Base-by-base conservation (phyloP, 768 basidiomycete genomes). In the Lactarius evosmus region DNA sequence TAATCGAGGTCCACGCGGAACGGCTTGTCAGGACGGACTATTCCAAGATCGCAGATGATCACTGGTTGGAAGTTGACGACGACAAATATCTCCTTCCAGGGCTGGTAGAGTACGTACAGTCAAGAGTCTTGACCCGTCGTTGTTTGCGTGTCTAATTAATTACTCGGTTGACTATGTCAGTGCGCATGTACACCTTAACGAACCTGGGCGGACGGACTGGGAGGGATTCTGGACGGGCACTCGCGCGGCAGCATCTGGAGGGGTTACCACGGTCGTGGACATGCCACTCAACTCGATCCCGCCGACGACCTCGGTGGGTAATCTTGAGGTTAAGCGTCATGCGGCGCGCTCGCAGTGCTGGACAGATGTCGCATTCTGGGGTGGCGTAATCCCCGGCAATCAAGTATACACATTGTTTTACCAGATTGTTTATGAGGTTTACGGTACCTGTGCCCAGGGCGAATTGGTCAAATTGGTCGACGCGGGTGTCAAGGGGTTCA, bases 271-370 rank as follows among this genome's bases (percentile, higher is more conserved):
- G 7, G 78, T 98, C 25, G 88, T 98, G 34, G 97, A 98, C 76
- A 99, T 98, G 96, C 97, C 96, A 2, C 79, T 99, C 60, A 98
- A 99, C 75, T 96, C 95, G 2, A 91, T 98, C 59, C 96, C 96
- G 1, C 94, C 97, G 0, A 98, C 97, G 0, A 95, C 93, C 1
- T 95, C 93, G 0, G 82, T 93, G 8, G 77, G 76, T 6, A 86
- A 96, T 71, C 80, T 98, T 9, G 75, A 84, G 52, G 69, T 77
- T 30, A 98, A 98, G 78, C 81, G 85, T 6, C 71, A 73, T 12
- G 90, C 87, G 1, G 93, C 96, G 3, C 70, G 74, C 55, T 85
- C 84, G 2, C 87, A 94, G 70, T 90, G 87, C 70, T 84, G 83
- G 74, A 83, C 84, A 11, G 93, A 96, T 73, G 85, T 95, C 44